Evolutionary conservation across 371 early-diverging fungal genomes (phyloP), one percentile per base, ranked within the genome.

Genomic region (Synchytrium microbalum): DNA sequence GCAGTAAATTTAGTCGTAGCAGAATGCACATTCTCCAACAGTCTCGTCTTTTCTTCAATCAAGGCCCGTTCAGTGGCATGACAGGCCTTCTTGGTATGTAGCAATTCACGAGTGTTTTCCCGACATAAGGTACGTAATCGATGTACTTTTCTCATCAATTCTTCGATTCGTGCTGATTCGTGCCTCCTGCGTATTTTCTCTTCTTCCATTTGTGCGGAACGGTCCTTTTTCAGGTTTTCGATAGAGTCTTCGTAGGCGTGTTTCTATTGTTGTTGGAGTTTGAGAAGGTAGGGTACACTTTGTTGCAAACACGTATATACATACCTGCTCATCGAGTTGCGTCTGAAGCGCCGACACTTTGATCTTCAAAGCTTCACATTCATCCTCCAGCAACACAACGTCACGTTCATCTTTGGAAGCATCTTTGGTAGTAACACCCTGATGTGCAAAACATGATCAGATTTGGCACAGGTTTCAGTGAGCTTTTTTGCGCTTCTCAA

Each of bases 261-360:
- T 32, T 46, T 61, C 77, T 77, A 57, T 2, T 59, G 13, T 26
- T 59, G n/a, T 10, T 5, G 32, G 5, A 56, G 19, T 16, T 27
- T 27, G 29, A 5, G 27, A 56, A 56, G 29, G 26, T 19, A 63
- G 2, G 19, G 53, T 2, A 33, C 25, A 3, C n/a, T n/a, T n/a
- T n/a, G 14, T 25, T 28, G 38, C 38, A 27, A 59, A n/a, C n/a
- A n/a, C n/a, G n/a, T n/a, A n/a, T n/a, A 2, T 2, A 14, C 59
- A 23, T 64, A 79, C 79, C 69, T 80, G 80, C 54, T 81, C 82
- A 23, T 73, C 73, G 2, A 80, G 32, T 58, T 81, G 82, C 13
- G 82, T 72, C 19, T 70, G 68, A 19, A 78, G 67, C 2, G 82
- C 65, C 3, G 74, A 62, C 14, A 79, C 63, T 3, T 59, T 72